phyloP scores from a whole-genome alignment of 164 flowering plant species.

The Saururus chinensis region DNA sequence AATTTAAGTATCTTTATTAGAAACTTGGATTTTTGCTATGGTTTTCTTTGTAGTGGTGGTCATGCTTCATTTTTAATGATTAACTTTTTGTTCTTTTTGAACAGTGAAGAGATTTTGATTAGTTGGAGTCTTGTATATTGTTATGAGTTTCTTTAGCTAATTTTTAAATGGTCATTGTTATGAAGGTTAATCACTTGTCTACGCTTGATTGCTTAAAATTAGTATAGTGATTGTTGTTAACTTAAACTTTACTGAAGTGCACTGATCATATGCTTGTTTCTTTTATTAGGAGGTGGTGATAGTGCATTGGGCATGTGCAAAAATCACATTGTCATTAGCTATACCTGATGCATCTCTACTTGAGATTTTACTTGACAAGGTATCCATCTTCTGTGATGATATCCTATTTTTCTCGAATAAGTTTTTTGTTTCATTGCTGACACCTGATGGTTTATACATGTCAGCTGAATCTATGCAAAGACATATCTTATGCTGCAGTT shows the following conservation, averaged over 20 bases:
- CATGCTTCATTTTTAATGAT: no score
- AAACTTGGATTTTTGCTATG: no score
- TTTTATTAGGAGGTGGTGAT: slow-evolving; percentile 78
- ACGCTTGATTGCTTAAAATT: no score
- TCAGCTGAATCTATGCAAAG: slow-evolving; percentile 84
- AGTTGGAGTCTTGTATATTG: no score
- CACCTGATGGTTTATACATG: slow-evolving; percentile 9
- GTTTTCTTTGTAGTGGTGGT: no score
- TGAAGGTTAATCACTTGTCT: no score
- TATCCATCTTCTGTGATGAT: slow-evolving; percentile 12
- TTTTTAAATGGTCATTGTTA: no score
- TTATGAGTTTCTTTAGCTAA: no score
- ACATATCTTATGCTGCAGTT: slow-evolving; percentile 96
- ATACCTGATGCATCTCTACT: slow-evolving; percentile 76
- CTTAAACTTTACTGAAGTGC: background rate
- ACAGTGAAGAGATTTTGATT: no score
- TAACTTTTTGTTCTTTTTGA: no score
- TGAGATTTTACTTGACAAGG: slow-evolving; percentile 89
- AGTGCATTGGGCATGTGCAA: slow-evolving; percentile 98
- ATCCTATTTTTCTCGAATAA: background rate
- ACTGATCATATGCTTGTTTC: background rate
- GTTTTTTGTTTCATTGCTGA: slow-evolving; percentile 7
- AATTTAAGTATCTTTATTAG: no score
- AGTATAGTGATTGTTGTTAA: no score
- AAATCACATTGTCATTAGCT: slow-evolving; percentile 70